Evolutionary conservation across 108 stramenopile genomes (phyloP), one percentile per base, ranked within the genome.

Genomic region (Chaetoceros muelleri): DNA sequence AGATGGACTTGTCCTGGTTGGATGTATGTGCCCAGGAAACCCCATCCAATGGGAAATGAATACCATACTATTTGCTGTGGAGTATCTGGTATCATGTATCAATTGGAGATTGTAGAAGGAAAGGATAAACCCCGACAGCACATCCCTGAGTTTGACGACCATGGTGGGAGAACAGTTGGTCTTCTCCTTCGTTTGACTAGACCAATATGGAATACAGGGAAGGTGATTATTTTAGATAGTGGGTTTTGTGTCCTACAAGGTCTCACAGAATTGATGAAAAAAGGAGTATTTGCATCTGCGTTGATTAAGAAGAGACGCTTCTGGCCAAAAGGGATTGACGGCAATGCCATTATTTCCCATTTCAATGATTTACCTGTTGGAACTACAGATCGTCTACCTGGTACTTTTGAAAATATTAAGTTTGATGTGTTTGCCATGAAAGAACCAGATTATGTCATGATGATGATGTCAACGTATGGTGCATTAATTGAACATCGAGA

Each of bases 171-270:
- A 19, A 73, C 71, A 21, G 50, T 56, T 18, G 54, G 66, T 46
- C 53, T 58, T 10, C 2, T 67, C 56, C 27, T 63, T 24, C 61
- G 61, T 23, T 21, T 73, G 55, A n/a, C 46, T 18, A 34, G 51
- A 60, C 57, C 61, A 22, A 49, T 70, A 2, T 46, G 46, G 20
- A 24, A 53, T 30, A 70, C 59, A 19, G 55, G 69, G 2, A 61
- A 65, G 30, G 27, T 65, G 0, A 50, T 64, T 19, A 19, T 67
- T 3, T 45, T 68, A 28, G 69, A 75, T 46, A 70, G 69, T 62
- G 65, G 74, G 16, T 75, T 70, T 46, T 74, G 73, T 57, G 73
- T 74, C 10, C 26, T 53, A 18, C 44, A 52, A 26, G 68, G 69
- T 29, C 48, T 74, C n/a, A 28, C 51, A 22, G 65, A 64, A 24